Evolutionary conservation across 352 stramenopile genomes (phyloP).

Genomic region (Aphanomyces stellatus): DNA sequence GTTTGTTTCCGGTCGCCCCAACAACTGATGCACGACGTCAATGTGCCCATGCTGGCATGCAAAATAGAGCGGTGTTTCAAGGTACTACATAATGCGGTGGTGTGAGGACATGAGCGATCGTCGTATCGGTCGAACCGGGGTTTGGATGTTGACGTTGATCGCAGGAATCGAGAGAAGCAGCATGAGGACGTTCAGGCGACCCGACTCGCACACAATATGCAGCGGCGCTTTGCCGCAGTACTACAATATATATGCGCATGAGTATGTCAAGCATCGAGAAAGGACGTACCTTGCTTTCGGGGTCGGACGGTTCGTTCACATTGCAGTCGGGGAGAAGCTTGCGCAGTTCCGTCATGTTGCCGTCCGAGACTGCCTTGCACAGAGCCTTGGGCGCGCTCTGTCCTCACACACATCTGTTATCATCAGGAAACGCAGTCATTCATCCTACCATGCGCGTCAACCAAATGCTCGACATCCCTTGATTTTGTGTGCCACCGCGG

Average conservation of each 20-base stretch:
- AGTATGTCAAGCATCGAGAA: neutral
- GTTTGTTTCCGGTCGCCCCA: neutral
- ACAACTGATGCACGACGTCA: neutral
- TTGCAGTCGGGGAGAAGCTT: neutral
- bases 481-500: too few relatives aligned
- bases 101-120: neutral
- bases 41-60: neutral
- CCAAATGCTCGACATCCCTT: neutral
- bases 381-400: neutral
- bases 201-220: neutral
- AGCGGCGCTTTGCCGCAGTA: neutral
- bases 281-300: neutral
- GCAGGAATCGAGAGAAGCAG: neutral
- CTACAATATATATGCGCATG: neutral
- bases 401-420: neutral
- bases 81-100: neutral
- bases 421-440: neutral
- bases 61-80: neutral
- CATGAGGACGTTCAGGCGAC: neutral
- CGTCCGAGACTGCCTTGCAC: neutral
- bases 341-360: neutral
- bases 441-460: neutral
- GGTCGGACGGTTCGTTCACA: neutral
- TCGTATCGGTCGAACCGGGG: neutral
- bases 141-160: neutral